Percentiles rank a stretch among this genome's conserved stretches.
These are phyloP conservation scores for Tuber calosporum DNA, from an alignment of 495 filamentous ascomycete genomes.

Conservation along the genomic window DNA sequence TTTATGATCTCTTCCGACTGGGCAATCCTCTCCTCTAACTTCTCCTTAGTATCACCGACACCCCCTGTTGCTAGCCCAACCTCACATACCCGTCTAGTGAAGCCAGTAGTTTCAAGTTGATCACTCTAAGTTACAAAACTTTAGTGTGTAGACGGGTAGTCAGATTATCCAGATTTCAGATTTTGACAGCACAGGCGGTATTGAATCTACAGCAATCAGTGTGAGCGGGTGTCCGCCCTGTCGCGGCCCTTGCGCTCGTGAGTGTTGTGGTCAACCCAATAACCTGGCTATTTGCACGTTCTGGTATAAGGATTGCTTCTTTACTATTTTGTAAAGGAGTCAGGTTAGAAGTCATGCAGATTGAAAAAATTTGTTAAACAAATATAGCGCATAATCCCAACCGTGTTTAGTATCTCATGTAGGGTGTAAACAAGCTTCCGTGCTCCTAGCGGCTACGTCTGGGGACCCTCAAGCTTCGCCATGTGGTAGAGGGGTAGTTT, in stretches of 20 bases:
- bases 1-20: slow-evolving; percentile 59
- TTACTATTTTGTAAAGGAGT: slow-evolving; percentile 17
- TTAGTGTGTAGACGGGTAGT: slow-evolving; percentile 70
- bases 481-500: slow-evolving; percentile 49
- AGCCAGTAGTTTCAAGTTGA: slow-evolving; percentile 64
- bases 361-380: no score
- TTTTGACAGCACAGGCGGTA: slow-evolving; percentile 80
- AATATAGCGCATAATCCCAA: background rate
- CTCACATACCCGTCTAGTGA: slow-evolving; percentile 53
- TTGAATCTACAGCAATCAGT: slow-evolving; percentile 54
- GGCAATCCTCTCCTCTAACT: slow-evolving; percentile 60
- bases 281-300: slow-evolving; percentile 85
- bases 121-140: slow-evolving; percentile 75
- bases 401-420: slow-evolving; percentile 25
- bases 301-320: slow-evolving; percentile 56
- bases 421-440: slow-evolving; percentile 52
- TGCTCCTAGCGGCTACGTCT: slow-evolving; percentile 64
- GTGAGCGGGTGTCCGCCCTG: background rate
- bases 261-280: slow-evolving; percentile 7
- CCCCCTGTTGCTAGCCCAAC: slow-evolving; percentile 47
- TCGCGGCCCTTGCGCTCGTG: slow-evolving; percentile 7
- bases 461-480: slow-evolving; percentile 85
- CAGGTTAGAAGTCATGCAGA: background rate
- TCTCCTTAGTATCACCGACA: slow-evolving; percentile 59
- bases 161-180: slow-evolving; percentile 79